A percentile compares a stretch with the other conserved stretches of the same genome.
These are phyloP conservation scores for Venturia oleaginea DNA, from an alignment of 2,329 filamentous ascomycete species.

Conservation along the genomic window DNA sequence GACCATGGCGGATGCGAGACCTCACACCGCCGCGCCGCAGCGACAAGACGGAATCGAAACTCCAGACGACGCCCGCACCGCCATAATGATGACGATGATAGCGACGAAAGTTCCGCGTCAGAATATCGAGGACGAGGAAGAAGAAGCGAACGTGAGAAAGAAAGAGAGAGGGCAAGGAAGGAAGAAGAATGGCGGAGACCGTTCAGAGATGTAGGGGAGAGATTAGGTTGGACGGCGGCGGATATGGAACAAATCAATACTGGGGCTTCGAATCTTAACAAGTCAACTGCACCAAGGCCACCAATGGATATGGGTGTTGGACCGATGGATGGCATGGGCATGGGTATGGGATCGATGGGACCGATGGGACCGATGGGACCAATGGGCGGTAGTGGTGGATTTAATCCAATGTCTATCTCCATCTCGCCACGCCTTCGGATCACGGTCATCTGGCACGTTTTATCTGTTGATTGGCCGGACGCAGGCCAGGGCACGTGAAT, in stretches of 20 bases:
- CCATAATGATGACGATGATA: background rate
- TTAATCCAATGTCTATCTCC: conserved; percentile 8
- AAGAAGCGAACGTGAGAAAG: background rate
- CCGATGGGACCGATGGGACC: background rate
- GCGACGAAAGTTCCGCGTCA: background rate
- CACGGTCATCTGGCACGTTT: no score
- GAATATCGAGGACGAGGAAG: background rate
- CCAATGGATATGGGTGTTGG: background rate
- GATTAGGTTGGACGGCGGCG: background rate
- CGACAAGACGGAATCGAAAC: background rate
- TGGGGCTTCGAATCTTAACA: background rate
- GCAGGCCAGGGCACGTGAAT: no score
- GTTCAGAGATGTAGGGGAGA: background rate
- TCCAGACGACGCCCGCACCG: background rate
- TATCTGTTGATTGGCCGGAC: no score
- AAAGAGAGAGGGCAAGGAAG: background rate
- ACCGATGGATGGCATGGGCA: background rate
- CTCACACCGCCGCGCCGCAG: background rate
- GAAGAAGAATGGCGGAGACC: conserved; percentile 1
- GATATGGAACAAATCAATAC: background rate
- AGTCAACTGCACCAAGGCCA: background rate
- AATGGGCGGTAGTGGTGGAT: background rate
- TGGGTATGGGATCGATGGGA: background rate
- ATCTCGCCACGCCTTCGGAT: no score
- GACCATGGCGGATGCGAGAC: conserved; percentile 7